A percentile compares a stretch with the other conserved stretches of the same genome.
Conservation (phyloP, 140 eudicot species). For the Senecio squalidus region DNA sequence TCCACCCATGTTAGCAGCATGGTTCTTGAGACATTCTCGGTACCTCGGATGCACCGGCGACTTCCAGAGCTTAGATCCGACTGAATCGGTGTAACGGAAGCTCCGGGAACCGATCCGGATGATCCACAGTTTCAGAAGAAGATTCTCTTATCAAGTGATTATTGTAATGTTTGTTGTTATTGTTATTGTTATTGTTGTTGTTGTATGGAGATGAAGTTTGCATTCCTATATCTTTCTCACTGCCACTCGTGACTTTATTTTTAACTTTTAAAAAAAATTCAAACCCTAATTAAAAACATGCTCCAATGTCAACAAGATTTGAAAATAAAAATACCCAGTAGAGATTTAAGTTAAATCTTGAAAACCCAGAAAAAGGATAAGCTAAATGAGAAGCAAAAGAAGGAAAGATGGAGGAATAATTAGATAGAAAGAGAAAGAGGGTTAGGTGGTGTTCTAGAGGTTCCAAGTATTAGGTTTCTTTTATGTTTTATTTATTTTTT, state of each 20-base stretch:
- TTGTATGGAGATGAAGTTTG: conserved; percentile 42
- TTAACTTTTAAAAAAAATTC: not conserved
- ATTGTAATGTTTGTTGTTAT: conserved; percentile 15
- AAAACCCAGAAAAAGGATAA: conserved; percentile 5
- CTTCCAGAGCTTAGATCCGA: conserved; percentile 46
- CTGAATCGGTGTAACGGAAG: conserved; percentile 37
- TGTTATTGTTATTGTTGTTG: too few relatives aligned
- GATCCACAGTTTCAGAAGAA: conserved; percentile 44
- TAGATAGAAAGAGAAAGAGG: conserved; percentile 12
- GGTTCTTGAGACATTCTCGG: conserved; percentile 79
- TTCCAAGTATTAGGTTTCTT: too few relatives aligned
- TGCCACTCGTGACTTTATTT: conserved; percentile 31
- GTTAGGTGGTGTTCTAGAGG: conserved; percentile 29
- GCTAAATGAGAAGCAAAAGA: conserved; percentile 15
- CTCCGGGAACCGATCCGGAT: conserved; percentile 42
- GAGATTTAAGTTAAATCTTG: not conserved
- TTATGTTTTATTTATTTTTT: too few relatives aligned
- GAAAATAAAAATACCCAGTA: conserved; percentile 13
- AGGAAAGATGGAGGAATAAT: conserved; percentile 10
- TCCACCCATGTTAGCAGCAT: conserved; percentile 79
- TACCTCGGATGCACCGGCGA: conserved; percentile 35
- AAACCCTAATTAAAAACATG: conserved; percentile 11
- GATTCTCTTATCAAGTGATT: conserved; percentile 40
- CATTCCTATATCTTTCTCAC: conserved; percentile 65
- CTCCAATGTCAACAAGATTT: conserved; percentile 20